Evolutionary conservation across 345 rosid genomes (phyloP).

Genomic region (Mangifera indica): DNA sequence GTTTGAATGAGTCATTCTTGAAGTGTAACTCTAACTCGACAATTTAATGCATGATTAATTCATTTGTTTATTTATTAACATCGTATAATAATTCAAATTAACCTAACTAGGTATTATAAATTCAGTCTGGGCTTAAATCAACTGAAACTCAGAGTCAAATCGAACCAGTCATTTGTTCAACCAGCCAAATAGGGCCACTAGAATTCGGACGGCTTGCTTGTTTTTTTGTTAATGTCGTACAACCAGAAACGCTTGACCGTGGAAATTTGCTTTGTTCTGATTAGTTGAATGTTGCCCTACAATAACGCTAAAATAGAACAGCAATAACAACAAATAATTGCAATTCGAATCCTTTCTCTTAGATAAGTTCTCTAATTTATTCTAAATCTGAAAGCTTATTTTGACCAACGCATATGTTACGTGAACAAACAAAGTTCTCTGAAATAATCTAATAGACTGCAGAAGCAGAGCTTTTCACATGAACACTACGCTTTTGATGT

Average conservation of each 20-base stretch:
- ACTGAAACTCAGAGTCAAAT: too few relatives aligned
- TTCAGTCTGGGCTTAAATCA: too few relatives aligned
- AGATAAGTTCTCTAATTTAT: neutral
- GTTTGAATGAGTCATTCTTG: too few relatives aligned
- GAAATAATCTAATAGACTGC: too few relatives aligned
- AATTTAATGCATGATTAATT: too few relatives aligned
- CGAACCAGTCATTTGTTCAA: too few relatives aligned
- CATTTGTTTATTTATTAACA: too few relatives aligned
- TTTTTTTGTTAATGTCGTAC: neutral
- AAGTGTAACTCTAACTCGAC: too few relatives aligned
- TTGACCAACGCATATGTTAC: neutral
- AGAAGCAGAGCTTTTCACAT: neutral
- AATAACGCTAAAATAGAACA: neutral
- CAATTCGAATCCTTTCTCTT: neutral
- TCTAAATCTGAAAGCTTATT: neutral
- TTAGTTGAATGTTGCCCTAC: neutral
- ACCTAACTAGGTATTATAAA: too few relatives aligned
- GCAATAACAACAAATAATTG: neutral
- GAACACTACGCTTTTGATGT: neutral
- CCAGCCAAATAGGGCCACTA: neutral
- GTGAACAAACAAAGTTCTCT: neutral
- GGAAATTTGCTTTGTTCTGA: neutral
- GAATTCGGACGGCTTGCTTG: neutral
- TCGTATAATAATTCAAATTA: too few relatives aligned
- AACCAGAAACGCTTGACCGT: neutral